Evolutionary conservation across 768 basidiomycete species (phyloP), one percentile per base, ranked within the genome.

Genomic region (Tylopilus rubrobrunneus): DNA sequence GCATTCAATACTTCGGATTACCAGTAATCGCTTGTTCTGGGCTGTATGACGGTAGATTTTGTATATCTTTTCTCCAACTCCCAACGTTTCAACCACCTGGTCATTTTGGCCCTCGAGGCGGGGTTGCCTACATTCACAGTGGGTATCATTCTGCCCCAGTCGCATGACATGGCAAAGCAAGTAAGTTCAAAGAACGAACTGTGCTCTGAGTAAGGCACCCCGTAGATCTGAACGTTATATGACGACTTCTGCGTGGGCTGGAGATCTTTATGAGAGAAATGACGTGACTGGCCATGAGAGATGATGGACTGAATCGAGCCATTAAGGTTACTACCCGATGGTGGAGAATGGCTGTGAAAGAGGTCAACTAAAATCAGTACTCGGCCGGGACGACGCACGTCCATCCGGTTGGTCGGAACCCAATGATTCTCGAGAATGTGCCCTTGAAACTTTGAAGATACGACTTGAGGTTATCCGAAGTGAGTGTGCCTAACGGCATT

Each of bases 331-430:
- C 78, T 81, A 1, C 89, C 86, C 1, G 80, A 73, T 1, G 88
- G 80, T 21, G 81, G 83, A 1, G 84, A 76, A 60, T 82, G 92
- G 25, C 89, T 91, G 36, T 45, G 52, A 17, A 28, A 41, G 12
- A 10, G 25, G 29, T 67, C 45, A 60, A 44, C 29, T 19, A 45
- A 47, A 33, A 17, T 3, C 25, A 42, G 5, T 7, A 34, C 25
- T 2, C 5, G 7, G 4, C 7, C 5, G 25, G 10, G 44, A 41
- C 11, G 39, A 80, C 90, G 66, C 55, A 97, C 84, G 92, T 90
- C 96, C 96, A 98, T 34, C 97, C 97, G 0, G 97, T 98, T 0
- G 97, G 97, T 53, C 95, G 74, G 60, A 98, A 89, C 0, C 87
- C 95, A 12, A 97, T 76, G 1, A 83, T 81, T 49, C 80, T 84